Percentiles rank a stretch among this genome's conserved stretches.
Evolutionary conservation across 352 stramenopile species (phyloP).

Genomic region (Achlya hypogyna): DNA sequence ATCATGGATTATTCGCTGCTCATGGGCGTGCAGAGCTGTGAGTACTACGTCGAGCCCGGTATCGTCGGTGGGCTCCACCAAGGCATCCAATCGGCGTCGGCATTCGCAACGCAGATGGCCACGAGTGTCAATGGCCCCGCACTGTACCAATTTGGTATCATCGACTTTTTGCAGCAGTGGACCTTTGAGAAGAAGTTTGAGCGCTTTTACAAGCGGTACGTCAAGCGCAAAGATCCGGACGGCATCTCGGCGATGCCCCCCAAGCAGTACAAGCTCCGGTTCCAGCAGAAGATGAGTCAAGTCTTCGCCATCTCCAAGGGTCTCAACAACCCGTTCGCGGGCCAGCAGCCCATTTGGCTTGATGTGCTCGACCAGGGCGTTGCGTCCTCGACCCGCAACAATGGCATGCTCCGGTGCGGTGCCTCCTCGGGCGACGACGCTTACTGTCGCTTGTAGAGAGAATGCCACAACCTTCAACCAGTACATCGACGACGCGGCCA

Average conservation of each 20-base stretch:
- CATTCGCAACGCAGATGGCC: constrained; percentile 72
- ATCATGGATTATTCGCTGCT: constrained; percentile 92
- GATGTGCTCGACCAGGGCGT: constrained; percentile 19
- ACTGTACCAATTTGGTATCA: constrained; percentile 88
- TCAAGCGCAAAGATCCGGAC: constrained; percentile 82
- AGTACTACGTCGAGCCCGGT: constrained; percentile 73
- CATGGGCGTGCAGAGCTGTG: constrained; percentile 83
- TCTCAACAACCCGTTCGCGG: constrained; percentile 10
- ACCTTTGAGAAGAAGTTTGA: constrained; percentile 88
- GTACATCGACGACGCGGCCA: neutral
- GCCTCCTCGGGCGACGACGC: neutral
- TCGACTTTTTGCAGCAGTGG: constrained; percentile 88
- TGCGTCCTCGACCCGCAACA: constrained; percentile 16
- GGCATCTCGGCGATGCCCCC: constrained; percentile 80
- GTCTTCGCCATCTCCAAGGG: constrained; percentile 57
- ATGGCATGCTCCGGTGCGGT: constrained; percentile 1
- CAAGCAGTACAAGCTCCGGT: constrained; percentile 87
- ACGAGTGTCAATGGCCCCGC: constrained; percentile 80
- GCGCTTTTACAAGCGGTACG: constrained; percentile 82
- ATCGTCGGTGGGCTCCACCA: constrained; percentile 15
- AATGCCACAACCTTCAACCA: constrained; percentile 4
- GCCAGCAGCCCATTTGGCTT: constrained; percentile 15
- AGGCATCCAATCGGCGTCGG: constrained; percentile 30
- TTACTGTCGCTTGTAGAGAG: neutral
- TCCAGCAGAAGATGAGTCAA: constrained; percentile 86